These are phyloP conservation scores for Trichoderma breve DNA, from an alignment of 2,329 filamentous ascomycete genomes.

Conservation along the genomic window DNA sequence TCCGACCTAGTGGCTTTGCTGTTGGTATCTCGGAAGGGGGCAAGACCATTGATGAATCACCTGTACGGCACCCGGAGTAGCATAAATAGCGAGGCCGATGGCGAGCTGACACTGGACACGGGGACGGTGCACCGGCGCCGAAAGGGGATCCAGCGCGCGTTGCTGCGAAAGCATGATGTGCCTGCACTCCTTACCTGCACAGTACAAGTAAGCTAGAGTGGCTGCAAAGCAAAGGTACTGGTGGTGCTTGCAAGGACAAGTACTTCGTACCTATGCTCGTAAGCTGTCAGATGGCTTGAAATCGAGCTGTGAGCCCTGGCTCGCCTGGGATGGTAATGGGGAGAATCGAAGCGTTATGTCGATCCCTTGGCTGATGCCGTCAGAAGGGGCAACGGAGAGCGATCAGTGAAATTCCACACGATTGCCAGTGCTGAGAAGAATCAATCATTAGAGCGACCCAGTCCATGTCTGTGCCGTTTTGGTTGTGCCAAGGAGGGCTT, in stretches of 20 bases:
- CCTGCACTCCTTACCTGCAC: not conserved
- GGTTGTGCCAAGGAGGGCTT: not conserved
- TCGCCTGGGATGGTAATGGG: not conserved
- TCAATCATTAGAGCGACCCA: not conserved
- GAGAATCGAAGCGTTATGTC: not conserved
- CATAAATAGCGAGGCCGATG: not conserved
- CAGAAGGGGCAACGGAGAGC: not conserved
- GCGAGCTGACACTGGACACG: not conserved
- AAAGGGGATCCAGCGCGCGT: not conserved
- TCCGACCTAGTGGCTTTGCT: not conserved
- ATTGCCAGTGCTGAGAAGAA: not conserved
- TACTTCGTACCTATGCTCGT: not conserved
- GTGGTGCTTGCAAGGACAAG: not conserved
- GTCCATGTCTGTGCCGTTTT: not conserved
- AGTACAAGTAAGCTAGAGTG: not conserved
- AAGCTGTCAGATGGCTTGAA: not conserved
- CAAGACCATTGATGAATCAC: not conserved
- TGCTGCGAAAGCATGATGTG: not conserved
- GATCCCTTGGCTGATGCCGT: slow-evolving; percentile 7
- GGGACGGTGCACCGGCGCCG: not conserved
- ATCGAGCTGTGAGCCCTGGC: not conserved
- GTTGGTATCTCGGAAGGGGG: not conserved
- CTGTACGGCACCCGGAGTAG: not conserved
- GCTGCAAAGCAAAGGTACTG: not conserved
- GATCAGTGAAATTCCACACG: not conserved